Conservation (phyloP, 345 rosid species). For the Citropsis articulata region DNA sequence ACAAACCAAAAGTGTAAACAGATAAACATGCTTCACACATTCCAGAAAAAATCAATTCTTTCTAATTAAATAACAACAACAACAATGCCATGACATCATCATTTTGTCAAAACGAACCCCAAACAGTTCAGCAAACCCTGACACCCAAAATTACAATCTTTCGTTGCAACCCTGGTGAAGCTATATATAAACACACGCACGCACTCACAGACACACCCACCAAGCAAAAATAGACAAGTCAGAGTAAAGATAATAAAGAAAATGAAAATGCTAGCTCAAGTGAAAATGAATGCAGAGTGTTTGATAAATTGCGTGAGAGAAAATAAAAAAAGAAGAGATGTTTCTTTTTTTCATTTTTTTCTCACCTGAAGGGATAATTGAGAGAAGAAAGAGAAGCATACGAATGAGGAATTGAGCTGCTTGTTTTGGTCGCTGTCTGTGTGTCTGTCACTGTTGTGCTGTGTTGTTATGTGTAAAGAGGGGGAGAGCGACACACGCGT, state of each 20-base stretch:
- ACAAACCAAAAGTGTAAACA: background rate
- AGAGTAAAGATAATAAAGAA: background rate
- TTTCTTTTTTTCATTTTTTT: background rate
- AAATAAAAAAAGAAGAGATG: background rate
- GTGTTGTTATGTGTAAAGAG: background rate
- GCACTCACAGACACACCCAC: too few species aligned
- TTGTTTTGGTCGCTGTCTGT: background rate
- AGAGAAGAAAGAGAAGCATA: background rate
- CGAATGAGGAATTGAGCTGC: background rate
- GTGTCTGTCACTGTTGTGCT: background rate
- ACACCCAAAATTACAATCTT: background rate
- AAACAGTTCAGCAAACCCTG: background rate
- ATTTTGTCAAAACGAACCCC: background rate
- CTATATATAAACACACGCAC: background rate
- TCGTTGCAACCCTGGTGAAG: background rate
- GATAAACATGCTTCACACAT: background rate
- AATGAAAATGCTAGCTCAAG: background rate
- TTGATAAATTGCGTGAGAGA: background rate
- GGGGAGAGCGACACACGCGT: background rate
- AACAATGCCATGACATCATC: background rate
- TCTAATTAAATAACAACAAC: background rate
- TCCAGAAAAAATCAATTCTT: background rate
- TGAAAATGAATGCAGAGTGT: background rate
- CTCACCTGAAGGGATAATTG: background rate
- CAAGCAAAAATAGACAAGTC: background rate